Base-by-base conservation (phyloP, 2,329 filamentous ascomycete genomes). In the Monilinia polystroma region DNA sequence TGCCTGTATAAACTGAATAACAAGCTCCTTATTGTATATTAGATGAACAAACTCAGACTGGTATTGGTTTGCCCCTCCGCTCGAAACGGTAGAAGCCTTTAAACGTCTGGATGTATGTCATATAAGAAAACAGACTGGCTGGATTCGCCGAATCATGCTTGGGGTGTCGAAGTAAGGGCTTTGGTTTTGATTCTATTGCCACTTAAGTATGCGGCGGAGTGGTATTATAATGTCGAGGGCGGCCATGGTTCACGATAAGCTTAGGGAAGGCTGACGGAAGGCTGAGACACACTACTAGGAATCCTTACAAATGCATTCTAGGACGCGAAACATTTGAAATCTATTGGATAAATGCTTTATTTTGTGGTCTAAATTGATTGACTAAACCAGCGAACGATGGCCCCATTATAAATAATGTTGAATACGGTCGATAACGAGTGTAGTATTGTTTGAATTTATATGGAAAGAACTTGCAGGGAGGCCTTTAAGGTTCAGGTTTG, bases 201-300 rank as follows among this genome's bases (percentile, higher is more conserved):
- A 16, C 2, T 16, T 63, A 29, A 16, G 47, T 26, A 20, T 23
- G 32, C 18, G 45, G 52, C 26, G 45, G 29, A n/a, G 32, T 59
- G 26, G n/a, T 59, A 32, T 23, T 59, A 18, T 55, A 7, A 16
- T 32, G 38, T 57, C 20, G 29, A 59, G 12, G 49, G 32, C 38
- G 18, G 54, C 26, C 38, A 47, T n/a, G n/a, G 54, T 62, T n/a
- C 12, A 56, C 29, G n/a, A 49, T 35, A 47, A 64, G 57, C 54
- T 41, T 66, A 47, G 49, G 57, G 59, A 68, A 70, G 69, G 69
- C 69, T 70, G 67, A 71, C 49, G 41, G 49, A 64, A 67, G 66
- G 67, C 67, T 70, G 59, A 58, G 63, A 53, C 47, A 47, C 23
- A 49, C 35, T 32, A 23, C 29, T 29, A 43, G 12, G 12, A 32